Percentiles rank a stretch among this genome's conserved stretches.
Conservation (phyloP, 257 asterid genomes). For the Eucommia ulmoides region DNA sequence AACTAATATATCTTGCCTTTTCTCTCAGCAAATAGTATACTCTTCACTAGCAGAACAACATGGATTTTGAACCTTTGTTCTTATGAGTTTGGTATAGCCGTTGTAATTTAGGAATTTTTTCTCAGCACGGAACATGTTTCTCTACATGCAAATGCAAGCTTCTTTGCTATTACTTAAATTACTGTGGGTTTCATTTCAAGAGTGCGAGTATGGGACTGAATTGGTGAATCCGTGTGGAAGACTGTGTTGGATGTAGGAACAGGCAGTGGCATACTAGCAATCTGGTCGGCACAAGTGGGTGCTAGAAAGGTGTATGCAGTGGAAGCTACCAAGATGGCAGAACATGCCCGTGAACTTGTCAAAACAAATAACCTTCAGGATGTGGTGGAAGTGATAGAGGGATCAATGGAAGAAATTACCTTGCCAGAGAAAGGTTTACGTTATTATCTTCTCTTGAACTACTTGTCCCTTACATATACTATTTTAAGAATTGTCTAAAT, state of each 20-base stretch:
- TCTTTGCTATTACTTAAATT: no score
- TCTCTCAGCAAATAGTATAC: no score
- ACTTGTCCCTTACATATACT: background rate
- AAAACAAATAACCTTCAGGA: slow-evolving; percentile 57
- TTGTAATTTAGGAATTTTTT: no score
- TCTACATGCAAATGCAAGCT: no score
- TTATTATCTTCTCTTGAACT: background rate
- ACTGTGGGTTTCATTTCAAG: no score
- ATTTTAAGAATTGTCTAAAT: background rate
- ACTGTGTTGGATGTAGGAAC: slow-evolving; percentile 93
- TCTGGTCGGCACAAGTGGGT: slow-evolving; percentile 99
- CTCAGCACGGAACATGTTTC: no score
- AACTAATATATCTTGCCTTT: no score
- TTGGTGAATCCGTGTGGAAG: slow-evolving; percentile 35
- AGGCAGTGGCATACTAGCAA: slow-evolving; percentile 94
- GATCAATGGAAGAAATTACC: slow-evolving; percentile 73
- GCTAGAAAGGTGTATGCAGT: slow-evolving; percentile 96
- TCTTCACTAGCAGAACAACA: no score
- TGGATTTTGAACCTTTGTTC: no score
- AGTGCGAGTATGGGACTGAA: slow-evolving; percentile 19
- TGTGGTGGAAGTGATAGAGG: slow-evolving; percentile 87
- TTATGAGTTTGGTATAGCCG: no score
- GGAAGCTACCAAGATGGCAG: slow-evolving; percentile 98
- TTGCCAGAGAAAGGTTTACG: slow-evolving; percentile 85
- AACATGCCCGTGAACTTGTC: slow-evolving; percentile 67